Base-by-base conservation (phyloP, 2,329 filamentous ascomycete species). In the Balansia obtecta region DNA sequence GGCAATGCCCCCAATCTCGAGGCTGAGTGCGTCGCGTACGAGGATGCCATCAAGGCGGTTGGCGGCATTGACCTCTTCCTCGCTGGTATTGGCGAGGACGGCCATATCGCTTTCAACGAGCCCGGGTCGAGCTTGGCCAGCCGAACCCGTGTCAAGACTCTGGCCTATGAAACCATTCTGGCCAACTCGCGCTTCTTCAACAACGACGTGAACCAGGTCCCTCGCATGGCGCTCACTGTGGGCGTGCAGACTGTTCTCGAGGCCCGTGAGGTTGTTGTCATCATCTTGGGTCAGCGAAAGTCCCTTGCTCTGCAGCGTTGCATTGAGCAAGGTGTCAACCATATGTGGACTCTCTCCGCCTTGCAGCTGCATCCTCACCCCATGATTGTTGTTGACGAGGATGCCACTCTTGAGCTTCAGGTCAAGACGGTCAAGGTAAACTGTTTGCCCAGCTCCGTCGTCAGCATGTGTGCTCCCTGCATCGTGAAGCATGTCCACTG, bases 31-130 rank as follows among this genome's bases (percentile, higher is more conserved):
- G 77, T 84, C 44, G 78, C 80, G 44, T 94, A 91, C 63, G 88
- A 94, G 68, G 80, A 81, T 49, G 82, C 84, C 61, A 93, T 94
- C 67, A 79, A 79, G 62, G 71, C 73, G 40, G 79, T 73, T 32
- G 88, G 87, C 46, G 88, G 88, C 47, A 93, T 94, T 55, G 86
- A 93, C 65, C 77, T 93, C 27, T 94, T 93, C 69, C 76, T 94
- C 4, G 86, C 86, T 15, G 88, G 88, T 41, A 88, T 94, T 50
- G 88, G 88, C 32, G 84, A 87, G 50, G 88, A 94, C 63, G 88
- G 88, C 5, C 88, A 94, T 67, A 88, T 94, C 56, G 88, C 88
- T 46, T 94, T 94, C 76, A 94, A 94, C 67, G 88, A 94, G 68
- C 88, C 88, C 4, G 88, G 87, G 40, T 89, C 85, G 11, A 88